Base-by-base conservation (phyloP, 2,329 filamentous ascomycete genomes). In the Xylariaceae sp. region DNA sequence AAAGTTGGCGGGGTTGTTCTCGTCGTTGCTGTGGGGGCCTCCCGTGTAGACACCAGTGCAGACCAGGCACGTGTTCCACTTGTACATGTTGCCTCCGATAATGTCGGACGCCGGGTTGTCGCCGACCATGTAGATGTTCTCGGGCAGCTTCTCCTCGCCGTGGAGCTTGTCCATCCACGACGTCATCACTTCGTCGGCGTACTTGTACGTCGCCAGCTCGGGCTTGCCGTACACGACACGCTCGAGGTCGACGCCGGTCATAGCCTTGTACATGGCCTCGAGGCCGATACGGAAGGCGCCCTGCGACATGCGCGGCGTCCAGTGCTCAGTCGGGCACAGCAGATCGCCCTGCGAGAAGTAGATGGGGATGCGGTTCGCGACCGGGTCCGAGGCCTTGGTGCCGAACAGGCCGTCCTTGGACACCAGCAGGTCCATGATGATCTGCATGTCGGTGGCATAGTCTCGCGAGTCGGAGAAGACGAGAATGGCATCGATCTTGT, bases 1-100 rank as follows among this genome's bases (percentile, higher is more conserved):
- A 52, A 86, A 85, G 63, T 71, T 83, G 52, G 82, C 82, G 1
- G 82, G 82, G 62, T 84, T 87, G 61, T 84, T 68, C 57, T 80
- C 70, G 52, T 87, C 83, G 53, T 87, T 87, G 38, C 77, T 80
- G n/a, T n/a, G n/a, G n/a, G n/a, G n/a, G 13, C 75, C 80, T 41
- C 82, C 82, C 63, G 84, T 79, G 72, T 82, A 86, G 30, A 87
- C 81, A 61, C 83, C 83, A 0, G 82, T 87, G 52, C 81, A 75
- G 36, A 87, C 82, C 35, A 87, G 62, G 53, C 82, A 86, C 3
- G 82, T 86, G 63, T 87, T 87, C 83, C 82, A 87, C 39, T 80
- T 80, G 59, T 87, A 85, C 72, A 80, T 82, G 69, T 87, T 87
- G 41, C 81, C 82, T 42, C 82, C 82, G 43, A 82, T 69, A 50